Conservation (phyloP, 2,329 filamentous ascomycete species). For the Pseudocercospora eumusae region DNA sequence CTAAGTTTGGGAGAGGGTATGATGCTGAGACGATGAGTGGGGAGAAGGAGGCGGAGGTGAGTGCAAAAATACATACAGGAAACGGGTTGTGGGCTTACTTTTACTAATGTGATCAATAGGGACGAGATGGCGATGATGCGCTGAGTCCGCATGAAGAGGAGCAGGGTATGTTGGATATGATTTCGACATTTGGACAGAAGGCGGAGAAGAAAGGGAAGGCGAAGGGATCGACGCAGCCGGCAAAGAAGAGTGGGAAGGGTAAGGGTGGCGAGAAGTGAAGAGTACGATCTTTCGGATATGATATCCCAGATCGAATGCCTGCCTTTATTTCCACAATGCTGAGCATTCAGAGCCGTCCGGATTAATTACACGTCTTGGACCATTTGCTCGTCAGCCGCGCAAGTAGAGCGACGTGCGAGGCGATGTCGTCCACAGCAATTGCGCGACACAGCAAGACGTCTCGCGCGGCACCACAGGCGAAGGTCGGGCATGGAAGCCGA, state of each 20-base stretch:
- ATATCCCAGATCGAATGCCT: background rate
- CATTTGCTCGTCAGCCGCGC: background rate
- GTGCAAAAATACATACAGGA: constrained; percentile 6
- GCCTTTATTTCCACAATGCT: background rate
- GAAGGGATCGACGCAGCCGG: constrained; percentile 44
- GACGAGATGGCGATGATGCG: constrained; percentile 54
- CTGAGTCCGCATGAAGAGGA: constrained; percentile 47
- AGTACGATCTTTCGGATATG: background rate
- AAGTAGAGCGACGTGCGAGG: background rate
- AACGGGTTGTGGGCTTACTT: background rate
- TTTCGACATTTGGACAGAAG: constrained; percentile 49
- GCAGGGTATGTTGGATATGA: constrained; percentile 60
- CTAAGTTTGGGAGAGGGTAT: constrained; percentile 79
- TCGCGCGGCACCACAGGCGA: background rate
- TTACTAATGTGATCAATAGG: constrained; percentile 33
- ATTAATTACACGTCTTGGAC: background rate
- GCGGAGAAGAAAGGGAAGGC: constrained; percentile 46
- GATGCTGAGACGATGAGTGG: constrained; percentile 57
- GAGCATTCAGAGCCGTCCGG: background rate
- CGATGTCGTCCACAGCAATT: background rate
- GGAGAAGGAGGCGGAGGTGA: constrained; percentile 37
- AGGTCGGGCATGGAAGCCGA: background rate
- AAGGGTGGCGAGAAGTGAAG: constrained; percentile 40
- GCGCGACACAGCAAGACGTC: background rate
- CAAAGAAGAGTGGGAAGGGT: constrained; percentile 42